Evolutionary conservation across 1,284 basidiomycete species (phyloP), one percentile per base, ranked within the genome.

Genomic region (Leccinum pallidistipes): DNA sequence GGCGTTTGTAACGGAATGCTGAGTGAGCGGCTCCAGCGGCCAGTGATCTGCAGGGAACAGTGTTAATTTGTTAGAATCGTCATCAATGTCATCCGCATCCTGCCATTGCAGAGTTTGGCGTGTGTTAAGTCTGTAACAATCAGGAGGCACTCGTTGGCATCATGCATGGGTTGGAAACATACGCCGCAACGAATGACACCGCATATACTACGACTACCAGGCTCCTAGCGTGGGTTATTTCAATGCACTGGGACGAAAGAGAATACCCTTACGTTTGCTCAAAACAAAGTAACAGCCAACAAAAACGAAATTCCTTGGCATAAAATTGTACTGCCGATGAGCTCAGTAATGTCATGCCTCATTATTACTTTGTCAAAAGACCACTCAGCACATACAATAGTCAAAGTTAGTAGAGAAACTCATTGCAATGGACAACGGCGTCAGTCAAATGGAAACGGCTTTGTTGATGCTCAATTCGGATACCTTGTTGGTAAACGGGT

Each of bases 131-230:
- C 82, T 84, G 47, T 43, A 21, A 55, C 52, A 16, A 40, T 5
- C 1, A 24, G 68, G 24, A 68, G 64, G 2, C 18, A 14, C 16
- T 34, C 56, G 34, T 24, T 34, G 16, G 12, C 12, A 34, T 34
- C 11, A 12, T 12, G 12, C 12, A 50, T 61, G 24, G 24, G 2
- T 55, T 14, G 43, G 24, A 50, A 9, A 68, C 84, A 61, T 69
- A 88, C 85, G 87, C 86, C 63, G 86, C 85, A 67, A 89, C 77
- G 70, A 86, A 86, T 5, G 87, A 89, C 60, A 87, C 84, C 1
- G 82, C 85, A 67, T 89, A 89, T 31, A 88, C 87, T 89, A 60
- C 24, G 24, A 24, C 24, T 24, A 24, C 24, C 24, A 24, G 24
- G 3, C 34, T 34, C 34, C 12, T 12, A 59, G 53, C 51, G 59